phyloP scores from a whole-genome alignment of 1,284 basidiomycete genomes.

The Austroboletus niveus region DNA sequence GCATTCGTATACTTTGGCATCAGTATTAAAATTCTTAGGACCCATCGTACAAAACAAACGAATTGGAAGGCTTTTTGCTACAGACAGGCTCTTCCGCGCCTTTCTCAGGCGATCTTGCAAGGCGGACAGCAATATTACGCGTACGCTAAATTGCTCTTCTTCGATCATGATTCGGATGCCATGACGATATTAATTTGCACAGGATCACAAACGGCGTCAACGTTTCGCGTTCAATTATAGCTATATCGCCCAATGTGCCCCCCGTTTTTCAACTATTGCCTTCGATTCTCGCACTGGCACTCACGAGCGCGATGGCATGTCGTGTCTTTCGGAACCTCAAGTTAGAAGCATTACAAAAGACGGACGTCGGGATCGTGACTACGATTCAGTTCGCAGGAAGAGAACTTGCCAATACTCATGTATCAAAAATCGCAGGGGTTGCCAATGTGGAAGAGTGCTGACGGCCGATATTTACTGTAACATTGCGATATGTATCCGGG shows the following conservation, averaged over 20 bases:
- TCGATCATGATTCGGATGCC: not conserved
- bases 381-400: constrained; percentile 19
- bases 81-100: constrained; percentile 19
- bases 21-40: constrained; percentile 21
- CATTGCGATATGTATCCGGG: not conserved
- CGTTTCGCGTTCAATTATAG: constrained; percentile 6
- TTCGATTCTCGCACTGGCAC: constrained; percentile 24
- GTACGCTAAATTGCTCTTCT: constrained; percentile 11
- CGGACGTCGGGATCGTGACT: constrained; percentile 12
- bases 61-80: constrained; percentile 10
- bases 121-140: constrained; percentile 34
- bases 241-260: constrained; percentile 4
- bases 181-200: not conserved
- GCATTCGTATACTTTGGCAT: constrained; percentile 30
- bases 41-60: constrained; percentile 3
- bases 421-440: not conserved
- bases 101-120: constrained; percentile 27
- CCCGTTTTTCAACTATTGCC: constrained; percentile 15
- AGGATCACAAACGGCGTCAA: constrained; percentile 28
- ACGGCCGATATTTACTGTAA: too few relatives aligned
- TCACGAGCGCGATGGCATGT: constrained; percentile 33
- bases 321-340: constrained; percentile 36
- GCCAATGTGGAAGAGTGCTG: not conserved
- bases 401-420: not conserved
- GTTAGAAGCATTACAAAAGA: constrained; percentile 10